A percentile compares a stretch with the other conserved stretches of the same genome.
Evolutionary conservation across 768 basidiomycete species (phyloP).

Genomic region (Pulveroboletus ravenelii): DNA sequence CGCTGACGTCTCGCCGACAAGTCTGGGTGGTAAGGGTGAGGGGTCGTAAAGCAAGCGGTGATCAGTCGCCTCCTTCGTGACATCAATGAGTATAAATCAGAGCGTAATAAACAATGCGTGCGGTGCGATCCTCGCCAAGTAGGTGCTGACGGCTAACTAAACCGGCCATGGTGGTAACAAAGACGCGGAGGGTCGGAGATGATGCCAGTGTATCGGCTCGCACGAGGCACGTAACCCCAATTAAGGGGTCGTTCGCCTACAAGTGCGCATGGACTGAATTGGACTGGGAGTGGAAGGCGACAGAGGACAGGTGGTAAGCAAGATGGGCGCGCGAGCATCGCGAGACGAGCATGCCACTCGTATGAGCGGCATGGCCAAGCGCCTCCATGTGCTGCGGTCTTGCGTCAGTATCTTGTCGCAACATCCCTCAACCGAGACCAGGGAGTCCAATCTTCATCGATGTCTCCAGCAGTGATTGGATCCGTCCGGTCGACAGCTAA

Average conservation of each 20-base stretch:
- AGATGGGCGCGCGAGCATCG: conserved; percentile 47
- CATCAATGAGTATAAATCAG: conserved; percentile 34
- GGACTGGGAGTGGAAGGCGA: conserved; percentile 44
- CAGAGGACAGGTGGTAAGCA: conserved; percentile 39
- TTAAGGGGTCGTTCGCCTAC: conserved; percentile 77
- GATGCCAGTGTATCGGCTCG: conserved; percentile 71
- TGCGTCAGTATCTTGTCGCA: conserved; percentile 62
- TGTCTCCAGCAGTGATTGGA: conserved; percentile 28
- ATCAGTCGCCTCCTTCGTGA: conserved; percentile 40
- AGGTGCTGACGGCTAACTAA: conserved; percentile 24
- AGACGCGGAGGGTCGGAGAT: conserved; percentile 29
- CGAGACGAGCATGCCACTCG: conserved; percentile 50
- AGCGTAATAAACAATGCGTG: conserved; percentile 43
- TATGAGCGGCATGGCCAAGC: conserved; percentile 44
- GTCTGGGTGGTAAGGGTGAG: conserved; percentile 13
- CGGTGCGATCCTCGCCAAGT: conserved; percentile 21
- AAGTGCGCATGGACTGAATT: conserved; percentile 49
- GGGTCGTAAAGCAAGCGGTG: conserved; percentile 36
- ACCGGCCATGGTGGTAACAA: conserved; percentile 16
- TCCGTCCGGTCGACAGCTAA: conserved; percentile 22
- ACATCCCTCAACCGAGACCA: conserved; percentile 49
- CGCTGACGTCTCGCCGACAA: conserved; percentile 23
- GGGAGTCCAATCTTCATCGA: conserved; percentile 49
- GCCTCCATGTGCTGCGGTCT: conserved; percentile 58
- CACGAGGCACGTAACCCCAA: conserved; percentile 78